Conservation (phyloP, 1,284 basidiomycete species). For the Porphyrellus sp. region DNA sequence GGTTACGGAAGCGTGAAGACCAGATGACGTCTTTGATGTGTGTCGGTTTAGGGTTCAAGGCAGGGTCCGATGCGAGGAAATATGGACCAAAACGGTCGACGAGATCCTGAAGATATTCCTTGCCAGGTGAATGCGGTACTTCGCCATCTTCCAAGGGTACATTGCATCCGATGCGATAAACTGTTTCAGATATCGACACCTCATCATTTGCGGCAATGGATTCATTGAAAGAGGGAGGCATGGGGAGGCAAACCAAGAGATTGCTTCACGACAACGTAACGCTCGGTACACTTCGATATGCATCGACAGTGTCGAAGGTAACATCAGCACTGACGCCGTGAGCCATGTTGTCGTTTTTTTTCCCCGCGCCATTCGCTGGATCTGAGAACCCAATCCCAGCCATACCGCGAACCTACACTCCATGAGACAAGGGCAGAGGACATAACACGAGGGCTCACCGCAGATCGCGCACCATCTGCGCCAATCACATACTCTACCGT, state of each 20-base stretch:
- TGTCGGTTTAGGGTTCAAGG: slow-evolving; percentile 17
- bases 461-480: slow-evolving; percentile 51
- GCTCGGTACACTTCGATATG: background rate
- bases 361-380: background rate
- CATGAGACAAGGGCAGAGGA: background rate
- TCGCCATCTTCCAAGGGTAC: slow-evolving; percentile 29
- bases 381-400: slow-evolving; percentile 15
- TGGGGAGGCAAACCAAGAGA: slow-evolving; percentile 25
- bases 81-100: slow-evolving; percentile 35
- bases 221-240: slow-evolving; percentile 13
- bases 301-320: background rate
- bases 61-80: slow-evolving; percentile 15
- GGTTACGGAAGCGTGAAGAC: slow-evolving; percentile 35
- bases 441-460: slow-evolving; percentile 33
- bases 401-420: slow-evolving; percentile 6
- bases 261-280: slow-evolving; percentile 15
- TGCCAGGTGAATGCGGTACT: slow-evolving; percentile 31
- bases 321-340: slow-evolving; percentile 5
- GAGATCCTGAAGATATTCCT: slow-evolving; percentile 37
- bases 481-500: slow-evolving; percentile 48
- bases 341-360: background rate
- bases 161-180: slow-evolving; percentile 35
- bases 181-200: slow-evolving; percentile 1
- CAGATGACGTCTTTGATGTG: slow-evolving; percentile 30
- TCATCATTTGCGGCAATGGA: slow-evolving; percentile 7